phyloP scores from a whole-genome alignment of 2,329 filamentous ascomycete genomes.

The Colletotrichum eremochloae region DNA sequence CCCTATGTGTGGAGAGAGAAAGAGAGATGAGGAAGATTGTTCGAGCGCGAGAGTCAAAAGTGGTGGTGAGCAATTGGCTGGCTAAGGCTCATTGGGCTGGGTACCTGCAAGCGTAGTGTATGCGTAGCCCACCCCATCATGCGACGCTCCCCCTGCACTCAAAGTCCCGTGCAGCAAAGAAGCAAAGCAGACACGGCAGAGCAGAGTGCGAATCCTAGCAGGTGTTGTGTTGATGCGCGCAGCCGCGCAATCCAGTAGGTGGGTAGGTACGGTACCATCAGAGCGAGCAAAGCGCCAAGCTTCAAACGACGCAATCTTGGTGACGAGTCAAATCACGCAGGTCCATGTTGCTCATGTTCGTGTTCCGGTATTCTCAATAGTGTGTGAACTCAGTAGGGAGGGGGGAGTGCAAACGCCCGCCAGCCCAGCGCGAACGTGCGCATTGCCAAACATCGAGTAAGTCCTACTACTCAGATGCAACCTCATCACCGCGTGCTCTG shows the following conservation, averaged over 20 bases:
- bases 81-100: slow-evolving; percentile 21
- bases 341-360: slow-evolving; percentile 20
- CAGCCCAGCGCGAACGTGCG: slow-evolving; percentile 1
- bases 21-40: slow-evolving; percentile 1
- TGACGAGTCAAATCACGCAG: slow-evolving; percentile 38
- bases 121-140: slow-evolving; percentile 20
- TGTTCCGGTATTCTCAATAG: neutral
- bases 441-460: neutral
- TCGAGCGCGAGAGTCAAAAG: slow-evolving; percentile 6
- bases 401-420: slow-evolving; percentile 9
- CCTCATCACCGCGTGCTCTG: slow-evolving; percentile 15
- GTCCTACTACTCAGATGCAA: slow-evolving; percentile 6
- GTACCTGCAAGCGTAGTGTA: slow-evolving; percentile 31
- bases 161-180: slow-evolving; percentile 6
- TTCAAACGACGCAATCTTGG: slow-evolving; percentile 35
- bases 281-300: slow-evolving; percentile 26
- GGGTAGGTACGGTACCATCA: slow-evolving; percentile 13
- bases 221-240: slow-evolving; percentile 29
- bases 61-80: slow-evolving; percentile 36
- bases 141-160: slow-evolving; percentile 32
- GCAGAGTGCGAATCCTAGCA: too few species aligned
- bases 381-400: too few species aligned
- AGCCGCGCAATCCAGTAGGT: slow-evolving; percentile 32
- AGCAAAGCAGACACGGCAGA: neutral
- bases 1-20: slow-evolving; percentile 38